Conservation (phyloP, 495 filamentous ascomycete species). For the Penicillium fimorum region DNA sequence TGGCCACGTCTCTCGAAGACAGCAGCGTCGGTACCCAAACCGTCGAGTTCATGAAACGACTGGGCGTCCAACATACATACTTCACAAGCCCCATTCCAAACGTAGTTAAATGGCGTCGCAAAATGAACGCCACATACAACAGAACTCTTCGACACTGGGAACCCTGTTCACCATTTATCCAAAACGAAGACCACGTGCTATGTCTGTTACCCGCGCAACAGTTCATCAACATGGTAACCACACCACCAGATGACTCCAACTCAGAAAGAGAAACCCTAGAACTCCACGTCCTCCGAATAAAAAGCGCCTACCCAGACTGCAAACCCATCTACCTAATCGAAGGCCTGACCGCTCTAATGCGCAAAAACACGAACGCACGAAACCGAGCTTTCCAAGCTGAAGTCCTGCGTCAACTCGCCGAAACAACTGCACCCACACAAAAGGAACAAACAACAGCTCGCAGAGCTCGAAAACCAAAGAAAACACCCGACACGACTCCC, state of each 20-base stretch:
- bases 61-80: constrained; percentile 56
- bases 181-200: constrained; percentile 65
- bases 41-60: constrained; percentile 52
- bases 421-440: constrained; percentile 23
- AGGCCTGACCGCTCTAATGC: constrained; percentile 63
- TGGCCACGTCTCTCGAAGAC: constrained; percentile 56
- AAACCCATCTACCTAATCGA: constrained; percentile 76
- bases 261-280: constrained; percentile 52
- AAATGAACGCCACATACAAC: constrained; percentile 62
- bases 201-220: constrained; percentile 64
- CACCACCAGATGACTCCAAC: constrained; percentile 22
- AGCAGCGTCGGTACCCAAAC: constrained; percentile 50
- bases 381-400: constrained; percentile 67
- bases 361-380: constrained; percentile 64
- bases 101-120: constrained; percentile 73
- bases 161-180: constrained; percentile 56
- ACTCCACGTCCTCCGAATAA: constrained; percentile 56
- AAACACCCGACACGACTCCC: constrained; percentile 41
- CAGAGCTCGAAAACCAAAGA: constrained; percentile 39
- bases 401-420: constrained; percentile 55
- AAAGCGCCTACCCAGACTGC: constrained; percentile 49
- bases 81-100: constrained; percentile 53
- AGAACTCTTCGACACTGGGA: constrained; percentile 63
- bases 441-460: constrained; percentile 23
- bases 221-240: constrained; percentile 62